Evolutionary conservation across 1,139 yeast genomes (phyloP).

Genomic region (Zygoascus meyerae): DNA sequence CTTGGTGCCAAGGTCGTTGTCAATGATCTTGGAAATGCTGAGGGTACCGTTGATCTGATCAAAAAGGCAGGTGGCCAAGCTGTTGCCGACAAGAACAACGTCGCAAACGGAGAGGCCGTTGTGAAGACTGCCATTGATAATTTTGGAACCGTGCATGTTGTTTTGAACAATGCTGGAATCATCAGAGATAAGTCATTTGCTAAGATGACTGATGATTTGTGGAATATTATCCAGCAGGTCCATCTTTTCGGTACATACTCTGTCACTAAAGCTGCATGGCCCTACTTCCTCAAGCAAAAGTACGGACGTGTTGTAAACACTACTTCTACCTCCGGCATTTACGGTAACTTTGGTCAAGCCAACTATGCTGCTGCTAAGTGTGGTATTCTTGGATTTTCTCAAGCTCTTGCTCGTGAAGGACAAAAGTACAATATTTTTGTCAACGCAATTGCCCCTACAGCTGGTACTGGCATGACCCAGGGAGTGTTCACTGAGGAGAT

Average conservation of each 20-base stretch:
- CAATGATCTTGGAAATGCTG: conserved; percentile 74
- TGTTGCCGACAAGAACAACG: conserved; percentile 82
- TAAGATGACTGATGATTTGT: conserved; percentile 77
- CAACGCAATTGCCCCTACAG: conserved; percentile 91
- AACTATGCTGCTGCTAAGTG: conserved; percentile 93
- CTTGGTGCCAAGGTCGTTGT: conserved; percentile 96
- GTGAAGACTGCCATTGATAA: conserved; percentile 70
- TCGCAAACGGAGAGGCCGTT: conserved; percentile 67
- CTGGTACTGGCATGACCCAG: conserved; percentile 95
- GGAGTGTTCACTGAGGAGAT: conserved; percentile 78
- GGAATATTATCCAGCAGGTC: conserved; percentile 77
- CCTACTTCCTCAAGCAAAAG: conserved; percentile 69
- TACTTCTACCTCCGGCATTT: conserved; percentile 92
- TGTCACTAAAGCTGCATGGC: conserved; percentile 91
- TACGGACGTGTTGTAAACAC: conserved; percentile 83
- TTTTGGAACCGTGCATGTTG: conserved; percentile 80
- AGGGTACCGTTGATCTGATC: conserved; percentile 71
- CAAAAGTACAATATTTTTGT: conserved; percentile 68
- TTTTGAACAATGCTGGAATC: conserved; percentile 92
- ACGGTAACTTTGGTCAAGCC: conserved; percentile 97
- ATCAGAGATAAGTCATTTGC: conserved; percentile 84
- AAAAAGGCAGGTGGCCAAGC: conserved; percentile 73
- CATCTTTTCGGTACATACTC: conserved; percentile 80
- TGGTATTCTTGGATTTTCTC: conserved; percentile 79
- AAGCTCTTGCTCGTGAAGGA: conserved; percentile 88